Percentiles rank a stretch among this genome's conserved stretches.
These are phyloP conservation scores for Aureobasidium musti DNA, from an alignment of 2,329 filamentous ascomycete species.

Conservation along the genomic window DNA sequence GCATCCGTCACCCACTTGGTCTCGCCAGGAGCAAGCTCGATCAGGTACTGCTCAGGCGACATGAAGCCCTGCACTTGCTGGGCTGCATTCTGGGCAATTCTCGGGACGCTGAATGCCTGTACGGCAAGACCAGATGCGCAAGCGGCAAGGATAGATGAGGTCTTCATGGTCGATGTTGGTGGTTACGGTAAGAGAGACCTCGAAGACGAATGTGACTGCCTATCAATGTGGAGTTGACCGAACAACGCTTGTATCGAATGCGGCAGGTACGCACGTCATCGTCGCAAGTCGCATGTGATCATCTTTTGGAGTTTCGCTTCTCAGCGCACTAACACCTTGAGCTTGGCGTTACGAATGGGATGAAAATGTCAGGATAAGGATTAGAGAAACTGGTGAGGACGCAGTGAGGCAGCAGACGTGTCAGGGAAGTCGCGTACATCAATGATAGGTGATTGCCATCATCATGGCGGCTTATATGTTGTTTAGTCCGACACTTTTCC, in stretches of 20 bases:
- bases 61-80: slow-evolving; percentile 35
- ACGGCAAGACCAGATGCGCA: slow-evolving; percentile 30
- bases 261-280: slow-evolving; percentile 22
- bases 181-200: not conserved
- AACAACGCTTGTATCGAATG: slow-evolving; percentile 29
- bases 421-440: too few species aligned
- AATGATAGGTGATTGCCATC: too few species aligned
- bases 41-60: slow-evolving; percentile 62
- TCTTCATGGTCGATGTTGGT: slow-evolving; percentile 25
- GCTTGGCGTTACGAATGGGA: not conserved
- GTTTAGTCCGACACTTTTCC: not conserved
- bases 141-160: slow-evolving; percentile 27
- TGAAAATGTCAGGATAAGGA: too few species aligned
- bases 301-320: not conserved
- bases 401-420: too few species aligned
- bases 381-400: too few species aligned
- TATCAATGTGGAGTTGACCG: slow-evolving; percentile 23
- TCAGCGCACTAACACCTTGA: not conserved
- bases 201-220: slow-evolving; percentile 5
- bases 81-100: slow-evolving; percentile 30
- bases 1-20: slow-evolving; percentile 89
- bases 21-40: slow-evolving; percentile 82
- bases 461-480: too few species aligned
- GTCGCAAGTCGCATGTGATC: slow-evolving; percentile 9
- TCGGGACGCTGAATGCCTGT: slow-evolving; percentile 31